Percentiles rank a stretch among this genome's conserved stretches.
phyloP scores from a whole-genome alignment of 164 flowering plant species.

The Liquidambar formosana region DNA sequence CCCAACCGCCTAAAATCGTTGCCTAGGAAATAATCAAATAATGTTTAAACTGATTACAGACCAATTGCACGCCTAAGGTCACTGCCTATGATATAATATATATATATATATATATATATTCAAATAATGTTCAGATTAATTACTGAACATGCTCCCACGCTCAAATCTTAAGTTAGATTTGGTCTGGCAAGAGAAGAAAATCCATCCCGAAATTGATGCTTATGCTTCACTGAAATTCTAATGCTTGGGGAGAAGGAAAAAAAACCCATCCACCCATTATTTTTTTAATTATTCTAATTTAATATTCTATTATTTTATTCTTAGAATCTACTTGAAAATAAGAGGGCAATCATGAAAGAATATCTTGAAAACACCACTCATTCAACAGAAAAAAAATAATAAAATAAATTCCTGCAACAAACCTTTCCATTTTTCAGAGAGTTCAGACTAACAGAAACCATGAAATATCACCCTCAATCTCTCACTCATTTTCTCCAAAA shows the following conservation, averaged over 20 bases:
- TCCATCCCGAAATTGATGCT: constrained; percentile 35
- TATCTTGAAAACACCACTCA: constrained; percentile 31
- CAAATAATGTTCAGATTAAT: neutral
- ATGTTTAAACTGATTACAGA: no score
- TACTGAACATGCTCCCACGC: constrained; percentile 31
- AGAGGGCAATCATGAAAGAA: constrained; percentile 39
- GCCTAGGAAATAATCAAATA: no score
- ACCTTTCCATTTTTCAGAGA: constrained; percentile 1
- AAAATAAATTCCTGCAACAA: neutral
- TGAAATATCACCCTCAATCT: constrained; percentile 26
- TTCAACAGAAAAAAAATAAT: constrained; percentile 9
- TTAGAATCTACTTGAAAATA: constrained; percentile 29
- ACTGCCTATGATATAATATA: no score
- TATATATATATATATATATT: no score
- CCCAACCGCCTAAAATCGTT: no score
- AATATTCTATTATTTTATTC: neutral
- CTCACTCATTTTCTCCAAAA: constrained; percentile 8
- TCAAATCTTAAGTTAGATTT: constrained; percentile 45
- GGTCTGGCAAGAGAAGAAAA: constrained; percentile 26
- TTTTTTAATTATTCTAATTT: constrained; percentile 12
- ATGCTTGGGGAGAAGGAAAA: neutral
- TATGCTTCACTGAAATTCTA: constrained; percentile 29
- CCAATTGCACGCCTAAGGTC: no score
- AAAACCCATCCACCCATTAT: constrained; percentile 10
- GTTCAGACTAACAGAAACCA: constrained; percentile 21